phyloP scores from a whole-genome alignment of 108 stramenopile species.

The Craspedostauros australis region DNA sequence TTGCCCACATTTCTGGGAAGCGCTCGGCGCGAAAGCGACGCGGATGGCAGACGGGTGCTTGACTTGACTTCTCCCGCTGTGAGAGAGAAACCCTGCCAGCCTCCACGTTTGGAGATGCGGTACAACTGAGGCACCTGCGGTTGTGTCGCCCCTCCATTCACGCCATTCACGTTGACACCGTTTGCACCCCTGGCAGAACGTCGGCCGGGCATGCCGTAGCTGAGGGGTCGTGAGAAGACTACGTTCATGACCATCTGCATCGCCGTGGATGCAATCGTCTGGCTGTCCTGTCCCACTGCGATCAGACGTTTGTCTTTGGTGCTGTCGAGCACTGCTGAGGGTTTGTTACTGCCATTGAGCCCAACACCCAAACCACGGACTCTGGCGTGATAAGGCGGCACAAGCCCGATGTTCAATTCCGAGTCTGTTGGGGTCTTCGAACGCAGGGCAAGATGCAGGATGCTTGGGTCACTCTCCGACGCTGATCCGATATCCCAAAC shows the following conservation, averaged over 20 bases:
- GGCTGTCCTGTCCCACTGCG: background rate
- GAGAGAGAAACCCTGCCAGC: constrained; percentile 53
- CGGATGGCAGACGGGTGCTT: background rate
- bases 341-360: background rate
- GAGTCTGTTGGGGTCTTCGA: constrained; percentile 75
- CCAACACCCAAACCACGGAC: too few species aligned
- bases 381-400: constrained; percentile 48
- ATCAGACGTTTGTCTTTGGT: background rate
- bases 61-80: constrained; percentile 44
- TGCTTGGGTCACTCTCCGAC: constrained; percentile 5
- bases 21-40: constrained; percentile 1
- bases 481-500: constrained; percentile 61
- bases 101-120: constrained; percentile 33
- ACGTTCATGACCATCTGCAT: constrained; percentile 24
- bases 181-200: constrained; percentile 3
- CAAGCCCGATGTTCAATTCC: constrained; percentile 58
- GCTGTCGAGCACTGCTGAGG: background rate
- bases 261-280: constrained; percentile 18
- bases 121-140: constrained; percentile 11
- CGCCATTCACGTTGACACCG: background rate
- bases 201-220: constrained; percentile 22
- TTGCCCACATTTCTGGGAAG: too few species aligned
- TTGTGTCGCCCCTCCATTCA: background rate
- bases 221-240: constrained; percentile 22
- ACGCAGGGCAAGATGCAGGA: constrained; percentile 45